These are phyloP conservation scores for Syncephalastrum contaminatum DNA, from an alignment of 371 early-diverging fungal genomes.

Conservation along the genomic window DNA sequence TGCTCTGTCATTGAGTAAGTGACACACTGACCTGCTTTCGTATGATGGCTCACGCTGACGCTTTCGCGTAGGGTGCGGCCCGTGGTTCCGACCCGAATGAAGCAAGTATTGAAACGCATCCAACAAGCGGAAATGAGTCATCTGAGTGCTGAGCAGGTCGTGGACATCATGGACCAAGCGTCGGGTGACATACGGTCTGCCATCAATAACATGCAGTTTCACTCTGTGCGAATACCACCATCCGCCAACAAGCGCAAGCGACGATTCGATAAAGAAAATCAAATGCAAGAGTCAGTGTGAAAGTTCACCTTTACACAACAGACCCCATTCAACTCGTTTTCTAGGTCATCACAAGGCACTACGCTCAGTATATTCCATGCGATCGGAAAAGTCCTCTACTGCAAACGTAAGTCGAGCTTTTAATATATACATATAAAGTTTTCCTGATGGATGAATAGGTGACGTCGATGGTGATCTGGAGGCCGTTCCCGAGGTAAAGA, in stretches of 20 bases:
- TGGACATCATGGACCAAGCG: constrained; percentile 13
- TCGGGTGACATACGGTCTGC: constrained; percentile 41
- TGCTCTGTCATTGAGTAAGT: constrained; percentile 17
- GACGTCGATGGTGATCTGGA: constrained; percentile 19
- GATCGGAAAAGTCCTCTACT: constrained; percentile 40
- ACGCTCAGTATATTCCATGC: constrained; percentile 36
- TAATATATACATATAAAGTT: background rate
- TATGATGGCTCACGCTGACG: background rate
- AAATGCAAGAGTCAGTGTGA: background rate
- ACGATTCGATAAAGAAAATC: background rate
- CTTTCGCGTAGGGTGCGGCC: constrained; percentile 27
- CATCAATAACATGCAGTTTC: constrained; percentile 40
- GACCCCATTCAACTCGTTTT: background rate
- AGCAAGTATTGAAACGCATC: constrained; percentile 15
- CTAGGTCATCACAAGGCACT: background rate
- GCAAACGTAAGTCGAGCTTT: constrained; percentile 23
- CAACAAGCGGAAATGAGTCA: background rate
- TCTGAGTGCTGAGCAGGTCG: constrained; percentile 8
- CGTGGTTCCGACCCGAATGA: constrained; percentile 13
- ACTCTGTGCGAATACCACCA: constrained; percentile 10
- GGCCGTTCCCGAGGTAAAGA: constrained; percentile 28
- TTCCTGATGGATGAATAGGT: constrained; percentile 3
- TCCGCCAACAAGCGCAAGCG: background rate
- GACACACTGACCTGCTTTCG: too few relatives aligned
- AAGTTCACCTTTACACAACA: background rate